phyloP scores from a whole-genome alignment of 441 rosid species.

The Adansonia grandidieri region DNA sequence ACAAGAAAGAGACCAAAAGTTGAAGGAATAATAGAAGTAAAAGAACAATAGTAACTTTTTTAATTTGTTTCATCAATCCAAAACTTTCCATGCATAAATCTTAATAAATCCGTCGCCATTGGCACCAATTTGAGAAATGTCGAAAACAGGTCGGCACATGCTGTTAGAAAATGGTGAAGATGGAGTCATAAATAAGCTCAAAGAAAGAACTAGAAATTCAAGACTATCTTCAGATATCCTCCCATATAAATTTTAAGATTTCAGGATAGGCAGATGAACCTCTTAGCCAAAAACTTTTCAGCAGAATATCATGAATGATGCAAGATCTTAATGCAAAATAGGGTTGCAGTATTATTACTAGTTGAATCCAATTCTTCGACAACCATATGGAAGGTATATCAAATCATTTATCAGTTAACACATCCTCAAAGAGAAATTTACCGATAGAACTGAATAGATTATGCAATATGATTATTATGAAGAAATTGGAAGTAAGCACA shows the following conservation, averaged over 20 bases:
- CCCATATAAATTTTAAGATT: neutral
- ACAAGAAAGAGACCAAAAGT: neutral
- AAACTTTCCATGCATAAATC: neutral
- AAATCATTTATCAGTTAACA: neutral
- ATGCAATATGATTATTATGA: neutral
- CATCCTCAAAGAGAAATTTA: no score
- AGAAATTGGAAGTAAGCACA: neutral
- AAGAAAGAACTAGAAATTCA: neutral
- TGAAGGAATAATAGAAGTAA: neutral
- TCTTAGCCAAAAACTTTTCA: neutral
- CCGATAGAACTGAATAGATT: neutral
- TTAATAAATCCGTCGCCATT: neutral
- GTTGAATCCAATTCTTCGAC: neutral
- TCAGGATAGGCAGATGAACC: neutral
- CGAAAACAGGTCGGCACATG: neutral
- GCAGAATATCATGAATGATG: neutral
- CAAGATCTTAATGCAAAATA: neutral
- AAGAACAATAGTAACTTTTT: neutral
- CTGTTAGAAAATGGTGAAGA: neutral
- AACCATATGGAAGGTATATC: neutral
- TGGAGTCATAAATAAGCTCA: neutral
- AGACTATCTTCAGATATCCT: neutral
- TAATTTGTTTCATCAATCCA: neutral
- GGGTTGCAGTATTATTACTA: neutral
- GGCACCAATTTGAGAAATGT: neutral